Evolutionary conservation across 257 asterid species (phyloP).

Genomic region (Hygrophila difformis): DNA sequence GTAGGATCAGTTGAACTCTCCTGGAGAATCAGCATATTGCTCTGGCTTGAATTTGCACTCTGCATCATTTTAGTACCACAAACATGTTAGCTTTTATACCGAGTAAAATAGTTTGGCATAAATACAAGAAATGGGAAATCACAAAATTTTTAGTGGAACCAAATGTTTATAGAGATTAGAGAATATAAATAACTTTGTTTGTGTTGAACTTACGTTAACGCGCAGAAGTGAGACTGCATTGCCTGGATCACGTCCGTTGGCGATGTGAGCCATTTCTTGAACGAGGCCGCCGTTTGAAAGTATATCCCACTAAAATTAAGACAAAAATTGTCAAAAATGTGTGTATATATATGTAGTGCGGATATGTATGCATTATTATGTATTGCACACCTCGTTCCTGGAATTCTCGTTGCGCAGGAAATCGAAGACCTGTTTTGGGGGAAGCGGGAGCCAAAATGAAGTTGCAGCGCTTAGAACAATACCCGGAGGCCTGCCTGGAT

Average conservation of each 20-base stretch:
- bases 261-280: constrained; percentile 94
- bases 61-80: no score
- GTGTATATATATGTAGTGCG: no score
- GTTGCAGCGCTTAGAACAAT: constrained; percentile 80
- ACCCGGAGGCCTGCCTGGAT: constrained; percentile 86
- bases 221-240: constrained; percentile 79
- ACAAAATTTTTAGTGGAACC: no score
- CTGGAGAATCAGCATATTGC: constrained; percentile 91
- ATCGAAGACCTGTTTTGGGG: constrained; percentile 54
- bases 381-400: constrained; percentile 73
- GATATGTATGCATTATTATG: no score
- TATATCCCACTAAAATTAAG: constrained; percentile 65
- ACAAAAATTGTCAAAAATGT: no score
- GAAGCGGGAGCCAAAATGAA: constrained; percentile 72
- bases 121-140: no score
- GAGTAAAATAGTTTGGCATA: no score
- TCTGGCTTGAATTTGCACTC: constrained; percentile 87
- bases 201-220: constrained; percentile 50
- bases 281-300: constrained; percentile 91
- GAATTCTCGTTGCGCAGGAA: constrained; percentile 58
- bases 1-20: constrained; percentile 81
- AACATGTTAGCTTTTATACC: no score
- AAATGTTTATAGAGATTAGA: neutral
- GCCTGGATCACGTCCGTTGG: constrained; percentile 88
- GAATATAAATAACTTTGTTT: no score